Evolutionary conservation across 2,329 filamentous ascomycete genomes (phyloP).

Genomic region (Xylaria multiplex): DNA sequence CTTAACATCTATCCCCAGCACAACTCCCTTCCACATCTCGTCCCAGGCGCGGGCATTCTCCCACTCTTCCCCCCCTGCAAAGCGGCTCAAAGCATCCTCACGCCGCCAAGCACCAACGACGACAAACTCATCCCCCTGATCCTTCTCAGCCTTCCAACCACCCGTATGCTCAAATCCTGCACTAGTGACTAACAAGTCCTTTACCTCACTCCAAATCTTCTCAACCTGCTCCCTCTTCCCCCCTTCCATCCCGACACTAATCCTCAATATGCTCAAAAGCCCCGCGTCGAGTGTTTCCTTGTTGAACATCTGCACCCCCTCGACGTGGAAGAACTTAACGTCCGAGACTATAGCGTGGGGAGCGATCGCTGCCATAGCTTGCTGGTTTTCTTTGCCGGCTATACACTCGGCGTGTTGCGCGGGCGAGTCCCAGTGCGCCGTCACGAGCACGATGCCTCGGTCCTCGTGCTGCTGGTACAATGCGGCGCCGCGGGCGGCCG

Average conservation of each 20-base stretch:
- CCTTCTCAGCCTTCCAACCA: constrained; percentile 42
- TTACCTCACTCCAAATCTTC: constrained; percentile 25
- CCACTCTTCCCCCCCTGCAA: constrained; percentile 16
- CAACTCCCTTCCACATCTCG: constrained; percentile 24
- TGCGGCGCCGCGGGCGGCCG: constrained; percentile 36
- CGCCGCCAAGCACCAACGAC: constrained; percentile 36
- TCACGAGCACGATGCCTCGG: constrained; percentile 32
- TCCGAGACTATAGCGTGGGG: background rate
- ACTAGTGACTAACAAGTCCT: constrained; percentile 2
- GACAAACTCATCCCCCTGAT: constrained; percentile 36
- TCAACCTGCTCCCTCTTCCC: constrained; percentile 29
- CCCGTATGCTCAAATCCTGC: constrained; percentile 30
- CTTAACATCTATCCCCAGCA: constrained; percentile 26
- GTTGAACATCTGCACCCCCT: constrained; percentile 28
- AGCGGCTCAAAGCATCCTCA: constrained; percentile 20
- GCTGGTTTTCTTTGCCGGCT: constrained; percentile 30
- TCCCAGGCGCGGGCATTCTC: constrained; percentile 16
- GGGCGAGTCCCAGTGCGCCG: constrained; percentile 41
- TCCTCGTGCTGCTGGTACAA: constrained; percentile 38
- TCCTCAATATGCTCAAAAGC: constrained; percentile 35
- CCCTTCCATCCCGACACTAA: constrained; percentile 10
- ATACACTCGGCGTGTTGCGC: constrained; percentile 40
- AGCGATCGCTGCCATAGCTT: constrained; percentile 19
- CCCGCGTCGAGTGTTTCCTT: constrained; percentile 19
- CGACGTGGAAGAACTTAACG: constrained; percentile 31